Base-by-base conservation (phyloP, 2,329 filamentous ascomycete genomes). In the Ophiostoma quercus region DNA sequence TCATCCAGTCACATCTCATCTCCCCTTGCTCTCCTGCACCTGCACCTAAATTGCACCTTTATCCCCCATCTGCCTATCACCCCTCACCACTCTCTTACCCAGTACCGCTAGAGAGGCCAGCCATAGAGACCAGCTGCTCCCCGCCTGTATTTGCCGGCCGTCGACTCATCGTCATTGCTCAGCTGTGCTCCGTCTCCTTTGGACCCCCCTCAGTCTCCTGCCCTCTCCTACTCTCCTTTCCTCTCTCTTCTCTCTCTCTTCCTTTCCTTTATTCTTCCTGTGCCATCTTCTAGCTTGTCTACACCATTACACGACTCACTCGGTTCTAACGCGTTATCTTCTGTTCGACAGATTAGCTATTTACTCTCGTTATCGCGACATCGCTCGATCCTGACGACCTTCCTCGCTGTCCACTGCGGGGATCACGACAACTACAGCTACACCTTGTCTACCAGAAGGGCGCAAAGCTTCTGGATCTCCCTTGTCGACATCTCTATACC, bases 1-100 rank as follows among this genome's bases (percentile, higher is more conserved):
- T 66, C 39, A 22, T 65, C 68, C 70, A 69, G 57, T 69, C 70
- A 71, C 67, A 69, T 63, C 54, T 29, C 70, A 41, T 19, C 70
- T 67, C 70, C 70, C 67, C 70, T 69, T 68, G 67, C 62, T 67
- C 43, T 32, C 25, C 51, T 29, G 47, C 57, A 51, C 66, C 68
- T 63, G 57, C 51, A 57, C 22, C 51, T 51, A n/a, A n/a, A 57
- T 3, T 32, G 57, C 57, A 62, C 57, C 57, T 32, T 63, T 25
- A 51, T 12, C 22, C 39, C 66, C 47, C 66, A 39, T 39, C 22
- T 25, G 25, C n/a, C 57, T 66, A 68, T 25, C 60, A 25, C 16
- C 14, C 54, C 43, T 67, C 29, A 12, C 19, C 22, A 51, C 34
- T 14, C 57, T 62, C 57, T 34, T 34, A 34, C 34, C 34, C 34